Evolutionary conservation across 306 rosid species (phyloP), one percentile per base, ranked within the genome.

Genomic region (Vigna unguiculata): DNA sequence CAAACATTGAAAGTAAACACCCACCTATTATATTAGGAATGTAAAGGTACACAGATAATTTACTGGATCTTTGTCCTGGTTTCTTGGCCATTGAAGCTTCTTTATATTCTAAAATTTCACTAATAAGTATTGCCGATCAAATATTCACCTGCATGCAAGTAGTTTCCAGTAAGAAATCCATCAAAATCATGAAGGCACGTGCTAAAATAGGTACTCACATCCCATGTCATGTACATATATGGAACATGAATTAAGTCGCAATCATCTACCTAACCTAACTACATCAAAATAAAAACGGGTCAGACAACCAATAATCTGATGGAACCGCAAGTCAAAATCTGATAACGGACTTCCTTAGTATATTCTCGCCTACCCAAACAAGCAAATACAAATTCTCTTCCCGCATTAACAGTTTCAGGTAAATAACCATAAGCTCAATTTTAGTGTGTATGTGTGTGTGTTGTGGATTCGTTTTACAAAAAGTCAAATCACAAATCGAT

Each of bases 11-110:
- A 45, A 76, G 46, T n/a, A 71, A 82, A 63, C 57, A 82, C 98
- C 85, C 81, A 93, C 98, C 98, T 74, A 93, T 91, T 52, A 93
- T 88, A 79, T 93, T 93, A 54, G 98, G 97, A 77, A 93, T 67
- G 78, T 93, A 93, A 62, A 93, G 96, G 85, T 91, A 93, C 74
- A 91, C 97, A 0, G 93, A 85, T 49, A 93, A 62, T 81, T 89
- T 91, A 55, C 86, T 80, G 74, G 86, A 88, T 69, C 80, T 82
- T 17, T 86, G 74, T 69, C 75, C 84, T 9, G 89, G 82, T 74
- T 84, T 89, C 78, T 83, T 88, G 54, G 91, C 98, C 98, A 93
- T 91, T 70, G 90, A 60, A 81, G 76, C 84, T 88, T 70, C 72
- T 70, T 66, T n/a, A 20, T 71, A 57, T 63, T 38, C 78, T 73